Evolutionary conservation across 352 stramenopile genomes (phyloP).

Genomic region (Phytophthora pseudosyringae): DNA sequence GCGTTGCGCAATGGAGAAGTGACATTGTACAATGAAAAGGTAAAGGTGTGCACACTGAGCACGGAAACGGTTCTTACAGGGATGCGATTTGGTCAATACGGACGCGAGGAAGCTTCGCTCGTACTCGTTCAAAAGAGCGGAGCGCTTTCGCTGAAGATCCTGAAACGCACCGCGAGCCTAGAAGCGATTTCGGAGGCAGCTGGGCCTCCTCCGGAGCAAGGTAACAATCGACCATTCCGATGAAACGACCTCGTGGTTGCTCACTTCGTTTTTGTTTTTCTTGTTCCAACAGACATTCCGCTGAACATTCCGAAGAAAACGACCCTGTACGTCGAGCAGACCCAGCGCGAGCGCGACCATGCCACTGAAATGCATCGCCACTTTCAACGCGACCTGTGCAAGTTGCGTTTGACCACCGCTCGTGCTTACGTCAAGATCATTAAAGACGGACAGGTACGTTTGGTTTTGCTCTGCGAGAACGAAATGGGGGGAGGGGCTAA

Average conservation of each 20-base stretch:
- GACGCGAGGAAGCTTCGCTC: slow-evolving; percentile 87
- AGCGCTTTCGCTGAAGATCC: slow-evolving; percentile 87
- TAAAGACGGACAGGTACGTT: slow-evolving; percentile 78
- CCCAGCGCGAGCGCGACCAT: slow-evolving; percentile 90
- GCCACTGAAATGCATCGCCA: slow-evolving; percentile 92
- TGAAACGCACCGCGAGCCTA: slow-evolving; percentile 86
- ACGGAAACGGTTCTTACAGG: slow-evolving; percentile 76
- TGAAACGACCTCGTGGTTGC: too few species aligned
- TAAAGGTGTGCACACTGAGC: slow-evolving; percentile 77
- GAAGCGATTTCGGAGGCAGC: slow-evolving; percentile 74
- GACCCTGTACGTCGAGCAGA: slow-evolving; percentile 94
- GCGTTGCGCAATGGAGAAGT: slow-evolving; percentile 87
- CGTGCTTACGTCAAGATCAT: slow-evolving; percentile 92
- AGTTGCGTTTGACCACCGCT: slow-evolving; percentile 86
- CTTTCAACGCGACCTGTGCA: slow-evolving; percentile 92
- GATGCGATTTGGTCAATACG: slow-evolving; percentile 89
- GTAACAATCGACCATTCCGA: slow-evolving; percentile 10
- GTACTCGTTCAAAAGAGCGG: slow-evolving; percentile 83
- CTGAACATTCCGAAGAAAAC: slow-evolving; percentile 95
- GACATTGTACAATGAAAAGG: slow-evolving; percentile 89
- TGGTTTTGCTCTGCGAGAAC: neutral
- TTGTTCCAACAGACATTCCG: slow-evolving; percentile 72
- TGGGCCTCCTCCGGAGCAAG: slow-evolving; percentile 87
- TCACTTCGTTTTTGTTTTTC: neutral
- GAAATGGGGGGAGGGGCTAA: neutral